Base-by-base conservation (phyloP, 495 filamentous ascomycete species). In the Xylaria telfairii region DNA sequence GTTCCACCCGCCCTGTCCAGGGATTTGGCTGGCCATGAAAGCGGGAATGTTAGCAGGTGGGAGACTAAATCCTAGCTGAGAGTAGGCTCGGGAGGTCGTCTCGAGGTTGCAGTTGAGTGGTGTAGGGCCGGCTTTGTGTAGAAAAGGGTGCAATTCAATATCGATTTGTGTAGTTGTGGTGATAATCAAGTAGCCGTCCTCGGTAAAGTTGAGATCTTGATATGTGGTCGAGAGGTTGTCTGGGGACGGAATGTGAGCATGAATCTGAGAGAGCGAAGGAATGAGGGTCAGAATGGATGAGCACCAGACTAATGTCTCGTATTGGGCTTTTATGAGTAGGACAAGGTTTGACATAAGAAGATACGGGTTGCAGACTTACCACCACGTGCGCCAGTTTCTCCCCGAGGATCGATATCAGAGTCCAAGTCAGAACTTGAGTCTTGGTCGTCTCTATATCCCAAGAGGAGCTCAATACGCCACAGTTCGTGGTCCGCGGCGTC, bases 401-500 rank as follows among this genome's bases (percentile, higher is more conserved):
- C 34, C 37, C 19, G 34, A 67, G 37, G 17, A 15, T 70, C 54
- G 32, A 68, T 15, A 26, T 46, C 63, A 47, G 56, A 15, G 8
- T 41, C 65, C 15, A 42, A 51, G 28, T 57, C 34, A 21, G 71
- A 47, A 6, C 42, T 63, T 30, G 67, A 34, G 19, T 39, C 32
- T n/a, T 61, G 65, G 56, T 71, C 71, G 19, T 53, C 53, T 30
- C 42, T 53, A 41, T 63, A 71, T 21, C 69, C 71, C 41, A 75
- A 34, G 37, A 80, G 68, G 21, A 77, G 15, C 61, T 80, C 69
- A 5, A 72, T 73, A 24, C 73, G 76, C 74, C 74, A 79, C 15
- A 81, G 59, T 28, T 77, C 74, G 26, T 61, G 51, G 42, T 70
- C 66, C 4, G 71, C 34, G 1, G 41, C 51, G 72, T 81, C 75